Conservation (phyloP, 2,329 filamentous ascomycete species). For the Calonectria ilicicola region DNA sequence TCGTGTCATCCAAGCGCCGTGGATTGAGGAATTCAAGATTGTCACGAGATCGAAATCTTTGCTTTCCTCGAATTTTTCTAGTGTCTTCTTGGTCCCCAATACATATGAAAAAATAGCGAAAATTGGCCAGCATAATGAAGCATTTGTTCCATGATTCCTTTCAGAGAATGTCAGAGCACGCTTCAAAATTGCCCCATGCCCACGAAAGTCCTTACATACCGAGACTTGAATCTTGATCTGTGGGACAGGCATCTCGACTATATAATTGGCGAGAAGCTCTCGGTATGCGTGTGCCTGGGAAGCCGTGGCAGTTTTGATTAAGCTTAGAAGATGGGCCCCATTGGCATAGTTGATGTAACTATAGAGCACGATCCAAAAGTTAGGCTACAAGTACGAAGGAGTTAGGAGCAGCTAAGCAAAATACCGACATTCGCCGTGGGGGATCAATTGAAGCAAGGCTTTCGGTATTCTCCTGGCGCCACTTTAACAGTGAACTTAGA, state of each 20-base stretch:
- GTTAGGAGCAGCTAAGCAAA: neutral
- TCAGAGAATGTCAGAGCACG: neutral
- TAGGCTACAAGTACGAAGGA: neutral
- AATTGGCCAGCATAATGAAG: conserved; percentile 25
- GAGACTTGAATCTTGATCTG: conserved; percentile 3
- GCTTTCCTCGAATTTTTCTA: neutral
- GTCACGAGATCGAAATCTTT: neutral
- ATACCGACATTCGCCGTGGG: conserved; percentile 1
- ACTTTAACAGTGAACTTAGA: neutral
- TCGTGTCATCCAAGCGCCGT: neutral
- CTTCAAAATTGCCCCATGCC: neutral
- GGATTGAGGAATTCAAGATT: conserved; percentile 15
- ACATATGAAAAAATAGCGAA: conserved; percentile 24
- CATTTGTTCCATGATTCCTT: neutral
- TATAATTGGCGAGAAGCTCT: conserved; percentile 23
- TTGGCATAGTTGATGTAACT: conserved; percentile 32
- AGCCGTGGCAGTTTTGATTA: conserved; percentile 14
- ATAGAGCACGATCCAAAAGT: neutral
- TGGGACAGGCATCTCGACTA: conserved; percentile 11
- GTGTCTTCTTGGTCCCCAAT: neutral
- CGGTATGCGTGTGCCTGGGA: conserved; percentile 8
- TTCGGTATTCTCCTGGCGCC: neutral
- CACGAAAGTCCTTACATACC: conserved; percentile 2
- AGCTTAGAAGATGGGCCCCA: neutral
- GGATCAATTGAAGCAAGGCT: neutral